Base-by-base conservation (phyloP, 345 rosid species). In the Boechera retrofracta region DNA sequence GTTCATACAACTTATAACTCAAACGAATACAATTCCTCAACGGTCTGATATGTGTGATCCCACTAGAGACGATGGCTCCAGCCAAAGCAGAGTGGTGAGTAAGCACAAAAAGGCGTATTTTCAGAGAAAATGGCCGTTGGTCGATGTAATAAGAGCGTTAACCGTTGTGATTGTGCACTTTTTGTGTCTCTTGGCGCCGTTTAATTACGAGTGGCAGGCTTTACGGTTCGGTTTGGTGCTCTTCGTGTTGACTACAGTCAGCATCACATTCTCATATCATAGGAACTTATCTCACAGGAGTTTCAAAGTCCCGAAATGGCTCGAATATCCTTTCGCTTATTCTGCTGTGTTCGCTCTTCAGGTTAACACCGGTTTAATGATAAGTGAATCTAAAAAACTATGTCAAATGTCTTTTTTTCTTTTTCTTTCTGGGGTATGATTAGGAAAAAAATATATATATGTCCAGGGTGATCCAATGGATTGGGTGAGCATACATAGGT, bases 401-500 rank as follows among this genome's bases (percentile, higher is more conserved):
- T 32, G 2, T 3, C 21, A 7, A 42, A 32, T 24, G 7, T 36
- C 0, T 2, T 36, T 11, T 2, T 62, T 29, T 35, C 3, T 6
- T 16, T 12, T 16, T 42, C 24, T 21, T n/a, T 5, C 7, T 28
- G 29, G 1, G 9, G 36, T 48, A 21, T 35, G 51, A 24, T 18
- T 7, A 0, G 0, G 0, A 7, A 12, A 42, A 45, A 32, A 4
- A 12, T 28, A 28, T 28, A 11, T 12, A 7, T 21, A 10, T 78
- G 39, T 66, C 16, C 51, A 74, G 82, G 85, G 76, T 42, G 80
- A 84, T 55, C 98, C 98, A 58, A 84, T 89, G 69, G 91, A 86
- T 60, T 93, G 98, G 97, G 97, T 89, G 47, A 91, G 98, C 84
- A 87, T 89, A 12, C 98, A 94, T 68, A 88, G 98, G 77, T 86